Conservation (phyloP, 2,329 filamentous ascomycete genomes). For the Cladosporium colombiae region DNA sequence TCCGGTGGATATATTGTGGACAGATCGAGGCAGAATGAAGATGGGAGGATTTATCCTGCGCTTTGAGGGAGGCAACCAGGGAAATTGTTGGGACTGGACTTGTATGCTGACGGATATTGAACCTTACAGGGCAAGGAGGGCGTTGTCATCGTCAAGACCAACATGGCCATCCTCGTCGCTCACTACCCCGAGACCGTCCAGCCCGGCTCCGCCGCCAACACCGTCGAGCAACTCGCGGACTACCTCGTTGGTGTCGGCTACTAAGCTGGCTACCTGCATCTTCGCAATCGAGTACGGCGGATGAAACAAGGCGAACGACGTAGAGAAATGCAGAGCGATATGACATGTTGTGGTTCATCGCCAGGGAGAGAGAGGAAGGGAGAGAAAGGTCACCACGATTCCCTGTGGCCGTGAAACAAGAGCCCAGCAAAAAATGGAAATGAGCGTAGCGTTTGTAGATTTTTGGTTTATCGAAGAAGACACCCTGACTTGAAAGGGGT, state of each 20-base stretch:
- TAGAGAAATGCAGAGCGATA: neutral
- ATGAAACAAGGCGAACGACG: neutral
- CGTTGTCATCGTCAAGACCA: slow-evolving; percentile 80
- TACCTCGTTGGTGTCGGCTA: slow-evolving; percentile 81
- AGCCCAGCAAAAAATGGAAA: neutral
- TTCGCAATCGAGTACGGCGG: neutral
- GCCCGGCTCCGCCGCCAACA: slow-evolving; percentile 73
- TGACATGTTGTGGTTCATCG: neutral
- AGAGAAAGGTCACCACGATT: neutral
- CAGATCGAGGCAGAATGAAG: neutral
- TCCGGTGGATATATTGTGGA: no score
- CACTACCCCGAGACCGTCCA: slow-evolving; percentile 77
- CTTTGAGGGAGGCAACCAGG: neutral
- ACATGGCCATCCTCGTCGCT: slow-evolving; percentile 81
- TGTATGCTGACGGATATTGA: neutral
- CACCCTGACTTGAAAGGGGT: neutral
- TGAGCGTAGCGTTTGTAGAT: slow-evolving; percentile 5
- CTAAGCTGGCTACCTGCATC: slow-evolving; percentile 43
- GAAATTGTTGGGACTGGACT: neutral
- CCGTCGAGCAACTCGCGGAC: slow-evolving; percentile 80
- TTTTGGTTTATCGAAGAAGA: neutral
- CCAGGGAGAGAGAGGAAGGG: neutral
- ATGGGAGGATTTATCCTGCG: neutral
- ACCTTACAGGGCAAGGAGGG: slow-evolving; percentile 71
- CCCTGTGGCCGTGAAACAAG: neutral